Evolutionary conservation across 73 alveolate species (phyloP).

Genomic region (Stentor roeselii): DNA sequence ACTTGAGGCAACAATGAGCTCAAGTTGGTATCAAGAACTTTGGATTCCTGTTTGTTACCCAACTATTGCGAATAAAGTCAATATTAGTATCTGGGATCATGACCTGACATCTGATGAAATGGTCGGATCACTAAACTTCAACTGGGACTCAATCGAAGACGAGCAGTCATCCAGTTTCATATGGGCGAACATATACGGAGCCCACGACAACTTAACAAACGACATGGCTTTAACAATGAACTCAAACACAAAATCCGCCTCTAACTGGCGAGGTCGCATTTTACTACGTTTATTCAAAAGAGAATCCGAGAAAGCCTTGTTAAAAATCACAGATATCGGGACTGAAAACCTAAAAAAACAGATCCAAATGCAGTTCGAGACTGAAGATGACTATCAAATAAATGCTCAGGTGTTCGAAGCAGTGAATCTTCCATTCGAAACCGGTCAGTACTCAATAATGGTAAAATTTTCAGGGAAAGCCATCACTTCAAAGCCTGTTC

Average conservation of each 20-base stretch:
- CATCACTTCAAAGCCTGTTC: not conserved
- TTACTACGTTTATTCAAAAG: not conserved
- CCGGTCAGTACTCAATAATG: not conserved
- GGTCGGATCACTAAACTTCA: not conserved
- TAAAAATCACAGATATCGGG: not conserved
- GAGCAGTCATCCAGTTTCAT: not conserved
- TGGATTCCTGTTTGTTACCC: not conserved
- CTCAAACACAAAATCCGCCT: not conserved
- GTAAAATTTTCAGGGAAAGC: not conserved
- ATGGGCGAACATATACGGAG: not conserved
- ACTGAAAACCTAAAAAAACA: not conserved
- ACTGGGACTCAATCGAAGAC: not conserved
- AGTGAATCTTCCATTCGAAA: not conserved
- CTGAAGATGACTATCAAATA: not conserved
- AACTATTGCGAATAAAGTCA: not conserved
- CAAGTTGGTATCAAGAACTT: not conserved
- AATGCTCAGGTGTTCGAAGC: constrained; percentile 2
- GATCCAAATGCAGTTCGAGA: not conserved
- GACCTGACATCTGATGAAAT: not conserved
- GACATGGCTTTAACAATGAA: not conserved
- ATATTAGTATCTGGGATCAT: not conserved
- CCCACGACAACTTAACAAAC: not conserved
- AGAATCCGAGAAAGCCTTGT: not conserved
- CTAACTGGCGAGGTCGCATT: not conserved
- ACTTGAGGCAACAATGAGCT: not conserved